Base-by-base conservation (phyloP, 2,329 filamentous ascomycete genomes). In the Clathrospora elynae region DNA sequence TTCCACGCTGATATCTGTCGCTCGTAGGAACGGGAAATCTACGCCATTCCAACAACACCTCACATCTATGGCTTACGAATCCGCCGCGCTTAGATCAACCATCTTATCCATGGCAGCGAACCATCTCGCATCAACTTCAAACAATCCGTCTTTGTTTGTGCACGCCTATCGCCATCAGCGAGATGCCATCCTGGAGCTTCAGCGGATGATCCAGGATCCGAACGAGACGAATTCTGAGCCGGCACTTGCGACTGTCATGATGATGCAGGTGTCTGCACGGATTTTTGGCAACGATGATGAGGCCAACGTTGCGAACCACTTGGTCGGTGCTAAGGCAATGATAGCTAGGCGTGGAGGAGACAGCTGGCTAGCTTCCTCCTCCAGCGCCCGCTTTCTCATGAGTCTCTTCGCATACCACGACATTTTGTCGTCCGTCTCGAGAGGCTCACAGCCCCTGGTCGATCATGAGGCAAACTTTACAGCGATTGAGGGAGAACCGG, bases 221-320 rank as follows among this genome's bases (percentile, higher is more conserved):
- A 22, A 26, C 8, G 42, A 57, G 9, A 42, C 53, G 6, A 41
- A 51, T 7, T 35, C 44, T 3, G 63, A 67, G 26, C 46, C 58
- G 1, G 55, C 59, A 16, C 44, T 67, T 7, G 62, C 63, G 7
- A 66, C 63, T 7, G 59, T 66, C 6, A 39, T 67, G 37, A 67
- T 66, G 62, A 67, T 67, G 63, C 63, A 67, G 23, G 52, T 67
- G 13, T 67, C 61, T 4, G 53, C 55, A 22, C 59, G 62, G 4
- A 33, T 66, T 2, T 62, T 64, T 16, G 56, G 57, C 3, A 58
- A 59, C 17, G 63, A 64, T 17, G 51, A 56, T 10, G 62, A 64
- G 40, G 46, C 39, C 0, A 52, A 44, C 19, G 48, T 61, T n/a
- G 61, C 52, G 14, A 67, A 67, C 35, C 63, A 67, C 31, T 28